Evolutionary conservation across 345 rosid genomes (phyloP).

Genomic region (Camelina laxa): DNA sequence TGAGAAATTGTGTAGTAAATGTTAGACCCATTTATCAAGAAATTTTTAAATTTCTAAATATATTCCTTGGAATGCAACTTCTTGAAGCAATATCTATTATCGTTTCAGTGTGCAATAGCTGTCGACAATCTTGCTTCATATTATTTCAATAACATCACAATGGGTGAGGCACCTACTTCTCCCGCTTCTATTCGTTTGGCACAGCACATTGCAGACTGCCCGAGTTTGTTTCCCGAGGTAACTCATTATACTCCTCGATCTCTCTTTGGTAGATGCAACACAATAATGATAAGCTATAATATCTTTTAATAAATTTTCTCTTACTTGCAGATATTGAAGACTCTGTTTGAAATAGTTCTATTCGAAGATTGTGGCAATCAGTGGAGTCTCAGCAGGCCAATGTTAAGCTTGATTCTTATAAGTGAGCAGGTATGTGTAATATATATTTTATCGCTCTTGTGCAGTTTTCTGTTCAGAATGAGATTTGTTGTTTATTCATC

Average conservation of each 20-base stretch:
- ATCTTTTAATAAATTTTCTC: slow-evolving; percentile 20
- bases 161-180: slow-evolving; percentile 85
- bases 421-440: slow-evolving; percentile 71
- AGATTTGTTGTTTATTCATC: slow-evolving; percentile 5
- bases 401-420: slow-evolving; percentile 90
- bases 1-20: slow-evolving; percentile 41
- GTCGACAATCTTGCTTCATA: slow-evolving; percentile 95
- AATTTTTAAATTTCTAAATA: neutral
- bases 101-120: slow-evolving; percentile 88
- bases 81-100: slow-evolving; percentile 5
- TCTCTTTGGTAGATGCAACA: slow-evolving; percentile 14
- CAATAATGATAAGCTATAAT: neutral
- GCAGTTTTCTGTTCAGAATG: slow-evolving; percentile 24
- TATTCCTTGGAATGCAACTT: slow-evolving; percentile 9
- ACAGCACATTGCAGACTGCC: slow-evolving; percentile 88
- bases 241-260: slow-evolving; percentile 27
- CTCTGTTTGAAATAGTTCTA: slow-evolving; percentile 88
- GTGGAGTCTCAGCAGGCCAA: slow-evolving; percentile 99
- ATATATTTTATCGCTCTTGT: neutral
- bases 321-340: slow-evolving; percentile 79
- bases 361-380: slow-evolving; percentile 97
- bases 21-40: slow-evolving; percentile 2
- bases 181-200: slow-evolving; percentile 81
- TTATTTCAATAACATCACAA: slow-evolving; percentile 93
- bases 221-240: slow-evolving; percentile 96